Base-by-base conservation (phyloP, 2,329 filamentous ascomycete species). In the Hypoxylon sp. region DNA sequence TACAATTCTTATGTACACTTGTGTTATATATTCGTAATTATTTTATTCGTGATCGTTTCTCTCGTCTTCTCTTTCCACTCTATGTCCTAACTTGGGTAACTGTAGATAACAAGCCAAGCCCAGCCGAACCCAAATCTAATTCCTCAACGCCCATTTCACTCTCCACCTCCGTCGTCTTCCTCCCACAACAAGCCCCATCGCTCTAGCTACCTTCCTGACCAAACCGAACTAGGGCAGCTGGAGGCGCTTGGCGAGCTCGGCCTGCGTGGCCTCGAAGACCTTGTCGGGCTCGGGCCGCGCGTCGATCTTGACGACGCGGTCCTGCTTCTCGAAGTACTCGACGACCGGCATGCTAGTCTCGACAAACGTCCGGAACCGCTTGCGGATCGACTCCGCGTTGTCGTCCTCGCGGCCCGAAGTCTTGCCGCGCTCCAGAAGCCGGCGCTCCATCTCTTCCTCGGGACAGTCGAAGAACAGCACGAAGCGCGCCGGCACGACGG, bases 311-410 rank as follows among this genome's bases (percentile, higher is more conserved):
- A 97, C 88, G 14, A 98, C 93, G 78, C 90, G 90, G 74, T 88
- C 89, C 81, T 94, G 85, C 75, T 85, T 84, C 76, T 91, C 90
- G 79, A 92, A 98, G 79, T 93, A 89, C 74, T 97, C 87, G 60
- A 99, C 93, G 50, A 98, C 96, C 25, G 96, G 96, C 95, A 98
- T 98, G 82, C 93, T 97, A 1, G 94, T 97, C 82, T 98, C 94
- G 75, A 97, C 84, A 78, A 98, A 99, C 3, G 91, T 94, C 78
- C 89, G 90, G 86, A 99, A 99, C 63, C 96, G 89, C 90, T 99
- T 99, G 84, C 92, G 91, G 80, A 98, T 99, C 76, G 90, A 94
- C 82, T 97, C 96, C 61, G 90, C 91, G 79, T 99, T 99, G 83
- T 99, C 96, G 80, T 99, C 96, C 55, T 91, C 85, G 71, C 96